Base-by-base conservation (phyloP, 352 stramenopile species). In the Phytopythium delawarense region DNA sequence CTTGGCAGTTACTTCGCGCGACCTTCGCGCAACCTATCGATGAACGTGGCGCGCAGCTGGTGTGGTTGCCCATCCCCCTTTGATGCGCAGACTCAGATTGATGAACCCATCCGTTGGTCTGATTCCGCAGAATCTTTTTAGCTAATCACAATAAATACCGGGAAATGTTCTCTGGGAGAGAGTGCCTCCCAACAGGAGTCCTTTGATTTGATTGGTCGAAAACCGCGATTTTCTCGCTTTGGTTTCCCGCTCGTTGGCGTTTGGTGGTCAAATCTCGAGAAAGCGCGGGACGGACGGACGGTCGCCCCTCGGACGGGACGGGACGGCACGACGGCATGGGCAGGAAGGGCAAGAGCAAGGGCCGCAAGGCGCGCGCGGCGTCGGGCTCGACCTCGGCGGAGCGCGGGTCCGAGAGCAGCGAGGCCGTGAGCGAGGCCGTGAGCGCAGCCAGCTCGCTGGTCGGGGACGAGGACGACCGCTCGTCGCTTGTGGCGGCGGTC, bases 341-440 rank as follows among this genome's bases (percentile, higher is more conserved):
- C 32, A 40, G 52, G 45, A 58, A 58, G 52, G 20, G 32, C 52
- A 58, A 58, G 52, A 48, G n/a, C 52, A 58, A 58, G 32, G 28
- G 30, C 46, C 46, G 30, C 30, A 58, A 58, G 34, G 21, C 21
- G 28, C 52, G 52, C 34, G 52, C 34, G 52, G 34, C 52, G 30
- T 58, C 52, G 2, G 9, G 11, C 23, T 11, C 21, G 0, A 4
- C 46, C 21, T 25, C 18, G 9, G 9, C 21, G n/a, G 45, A 57
- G 16, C 28, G 51, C 28, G 45, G 16, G 18, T 57, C 51, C 23
- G 51, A 57, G 30, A 21, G 23, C 51, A 45, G 30, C 51, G 32
- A 37, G 51, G 4, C 21, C 25, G 30, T 39, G 28, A 21, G n/a
- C 25, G 28, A 28, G 49, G 15, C 15, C 23, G 50, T 11, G 21